Evolutionary conservation across 768 basidiomycete genomes (phyloP), one percentile per base, ranked within the genome.

Genomic region (Goffeauzyma gilvescens): DNA sequence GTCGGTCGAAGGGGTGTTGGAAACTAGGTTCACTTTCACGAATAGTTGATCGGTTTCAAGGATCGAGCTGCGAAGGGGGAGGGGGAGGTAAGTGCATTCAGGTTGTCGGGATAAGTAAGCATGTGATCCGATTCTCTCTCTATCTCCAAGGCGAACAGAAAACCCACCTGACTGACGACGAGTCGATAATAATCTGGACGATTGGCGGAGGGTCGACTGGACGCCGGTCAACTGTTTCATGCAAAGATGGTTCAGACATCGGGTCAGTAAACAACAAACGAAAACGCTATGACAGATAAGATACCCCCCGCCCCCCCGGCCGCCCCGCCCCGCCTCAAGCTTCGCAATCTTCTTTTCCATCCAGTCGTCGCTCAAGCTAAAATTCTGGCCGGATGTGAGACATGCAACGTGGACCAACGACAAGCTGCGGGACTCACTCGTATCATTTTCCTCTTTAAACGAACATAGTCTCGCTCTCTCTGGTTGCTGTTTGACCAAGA

Each of bases 401-500:
- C n/a, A n/a, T n/a, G n/a, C n/a, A n/a, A n/a, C n/a, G n/a, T n/a
- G n/a, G n/a, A n/a, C n/a, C n/a, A n/a, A n/a, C n/a, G n/a, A n/a
- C 14, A n/a, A 18, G 21, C 20, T 0, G 1, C 9, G 12, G 17
- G n/a, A 58, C 62, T 46, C 25, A 65, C 63, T 62, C 7, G 63
- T 65, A 24, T 63, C 63, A 36, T 65, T 65, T 43, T 60, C 63
- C 49, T 65, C 63, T 44, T 65, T 65, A 53, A 58, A 65, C 2
- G 55, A 58, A 44, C 63, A 63, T 22, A 65, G 46, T 32, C 63
- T 50, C 3, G 63, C 63, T 14, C 59, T 34, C 26, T 53, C 58
- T 1, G 63, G 63, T 37, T 65, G 60, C 43, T 65, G 63, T 33
- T 50, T 45, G 15, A 63, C 50, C n/a, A n/a, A n/a, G n/a, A n/a